A percentile compares a stretch with the other conserved stretches of the same genome.
phyloP scores from a whole-genome alignment of 257 asterid species.

The Nicotiana attenuata region DNA sequence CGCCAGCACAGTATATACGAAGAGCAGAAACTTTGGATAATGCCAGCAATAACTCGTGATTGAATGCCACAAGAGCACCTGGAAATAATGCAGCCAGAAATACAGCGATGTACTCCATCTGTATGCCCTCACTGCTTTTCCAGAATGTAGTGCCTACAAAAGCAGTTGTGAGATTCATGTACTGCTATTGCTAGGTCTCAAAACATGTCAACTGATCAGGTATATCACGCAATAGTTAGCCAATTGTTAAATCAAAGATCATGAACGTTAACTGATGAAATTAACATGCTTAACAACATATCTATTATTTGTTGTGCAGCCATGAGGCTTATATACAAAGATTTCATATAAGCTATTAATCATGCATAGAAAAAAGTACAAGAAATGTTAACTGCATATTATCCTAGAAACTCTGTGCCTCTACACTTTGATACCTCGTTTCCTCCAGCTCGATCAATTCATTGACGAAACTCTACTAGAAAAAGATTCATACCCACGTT shows the following conservation, averaged over 20 bases:
- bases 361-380: not conserved
- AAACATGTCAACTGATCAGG: not conserved
- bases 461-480: not conserved
- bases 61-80: slow-evolving; percentile 90
- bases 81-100: slow-evolving; percentile 78
- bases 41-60: slow-evolving; percentile 55
- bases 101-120: slow-evolving; percentile 72
- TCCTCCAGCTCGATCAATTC: not conserved
- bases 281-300: not conserved
- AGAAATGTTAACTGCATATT: too few species aligned
- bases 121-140: slow-evolving; percentile 79
- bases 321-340: not conserved
- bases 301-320: not conserved
- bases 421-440: not conserved
- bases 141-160: slow-evolving; percentile 33
- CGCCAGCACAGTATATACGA: slow-evolving; percentile 90
- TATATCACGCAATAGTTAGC: not conserved
- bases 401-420: too few species aligned
- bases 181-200: not conserved
- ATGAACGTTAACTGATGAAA: not conserved
- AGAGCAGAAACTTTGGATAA: slow-evolving; percentile 57
- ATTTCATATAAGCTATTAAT: not conserved
- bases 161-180: slow-evolving; percentile 23
- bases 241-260: not conserved
- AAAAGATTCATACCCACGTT: not conserved